phyloP scores from a whole-genome alignment of 2,329 filamentous ascomycete genomes.

The Daldinia sp. region DNA sequence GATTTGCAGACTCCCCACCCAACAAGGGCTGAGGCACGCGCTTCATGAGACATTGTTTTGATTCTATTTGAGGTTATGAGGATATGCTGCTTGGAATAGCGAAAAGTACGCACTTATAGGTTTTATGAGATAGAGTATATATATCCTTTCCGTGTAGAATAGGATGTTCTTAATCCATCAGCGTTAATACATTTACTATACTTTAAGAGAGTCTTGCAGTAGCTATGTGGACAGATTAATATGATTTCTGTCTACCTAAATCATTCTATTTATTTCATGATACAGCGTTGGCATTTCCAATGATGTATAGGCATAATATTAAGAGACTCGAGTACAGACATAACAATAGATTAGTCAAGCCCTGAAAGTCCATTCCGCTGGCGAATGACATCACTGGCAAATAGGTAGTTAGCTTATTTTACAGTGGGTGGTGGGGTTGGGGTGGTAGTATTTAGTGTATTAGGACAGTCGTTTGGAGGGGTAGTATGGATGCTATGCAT shows the following conservation, averaged over 20 bases:
- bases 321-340: too few species aligned
- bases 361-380: neutral
- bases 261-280: too few species aligned
- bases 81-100: constrained; percentile 21
- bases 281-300: neutral
- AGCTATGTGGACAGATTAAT: neutral
- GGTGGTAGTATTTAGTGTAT: neutral
- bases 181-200: constrained; percentile 4
- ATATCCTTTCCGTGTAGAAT: constrained; percentile 22
- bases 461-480: neutral
- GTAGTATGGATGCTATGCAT: neutral
- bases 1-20: constrained; percentile 67
- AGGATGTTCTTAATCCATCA: constrained; percentile 12
- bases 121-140: constrained; percentile 29
- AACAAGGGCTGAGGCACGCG: constrained; percentile 41
- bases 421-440: too few species aligned
- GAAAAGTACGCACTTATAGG: constrained; percentile 15
- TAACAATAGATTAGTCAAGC: too few species aligned
- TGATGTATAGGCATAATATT: neutral
- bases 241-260: too few species aligned
- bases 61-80: constrained; percentile 11
- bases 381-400: neutral
- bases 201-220: neutral
- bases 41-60: constrained; percentile 14
- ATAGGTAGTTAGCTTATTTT: too few species aligned